Percentiles rank a stretch among this genome's conserved stretches.
These are phyloP conservation scores for Rhizopus microsporus DNA, from an alignment of 371 early-diverging fungal genomes.

Conservation along the genomic window DNA sequence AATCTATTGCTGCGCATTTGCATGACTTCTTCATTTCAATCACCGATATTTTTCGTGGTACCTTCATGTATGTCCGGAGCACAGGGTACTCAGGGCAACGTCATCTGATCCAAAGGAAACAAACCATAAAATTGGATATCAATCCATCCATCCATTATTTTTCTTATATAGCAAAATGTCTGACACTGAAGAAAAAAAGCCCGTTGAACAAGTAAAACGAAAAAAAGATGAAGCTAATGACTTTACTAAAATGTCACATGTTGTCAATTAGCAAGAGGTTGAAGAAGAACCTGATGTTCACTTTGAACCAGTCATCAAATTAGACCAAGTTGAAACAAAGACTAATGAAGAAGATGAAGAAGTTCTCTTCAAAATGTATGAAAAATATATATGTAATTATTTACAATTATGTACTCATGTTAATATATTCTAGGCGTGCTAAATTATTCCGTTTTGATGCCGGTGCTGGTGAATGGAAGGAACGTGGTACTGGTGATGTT, in stretches of 20 bases:
- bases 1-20: too few species aligned
- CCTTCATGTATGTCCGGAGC: too few species aligned
- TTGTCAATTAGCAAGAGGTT: conserved; percentile 56
- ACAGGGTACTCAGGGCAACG: too few species aligned
- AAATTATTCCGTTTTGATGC: conserved; percentile 97
- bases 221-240: not conserved
- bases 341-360: conserved; percentile 96
- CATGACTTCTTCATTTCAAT: too few species aligned
- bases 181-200: conserved; percentile 38
- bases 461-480: conserved; percentile 93
- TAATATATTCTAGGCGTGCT: conserved; percentile 77
- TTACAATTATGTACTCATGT: not conserved
- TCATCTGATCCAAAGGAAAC: too few species aligned
- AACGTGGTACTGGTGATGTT: conserved; percentile 97
- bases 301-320: conserved; percentile 95
- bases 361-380: conserved; percentile 91
- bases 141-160: conserved; percentile 32
- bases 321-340: conserved; percentile 91
- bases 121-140: not conserved
- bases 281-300: conserved; percentile 91
- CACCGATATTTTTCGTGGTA: too few species aligned
- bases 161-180: conserved; percentile 21
- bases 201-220: conserved; percentile 33
- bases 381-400: not conserved
- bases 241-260: not conserved